phyloP scores from a whole-genome alignment of 768 basidiomycete genomes.

The Sistotremastrum niveocremeum region DNA sequence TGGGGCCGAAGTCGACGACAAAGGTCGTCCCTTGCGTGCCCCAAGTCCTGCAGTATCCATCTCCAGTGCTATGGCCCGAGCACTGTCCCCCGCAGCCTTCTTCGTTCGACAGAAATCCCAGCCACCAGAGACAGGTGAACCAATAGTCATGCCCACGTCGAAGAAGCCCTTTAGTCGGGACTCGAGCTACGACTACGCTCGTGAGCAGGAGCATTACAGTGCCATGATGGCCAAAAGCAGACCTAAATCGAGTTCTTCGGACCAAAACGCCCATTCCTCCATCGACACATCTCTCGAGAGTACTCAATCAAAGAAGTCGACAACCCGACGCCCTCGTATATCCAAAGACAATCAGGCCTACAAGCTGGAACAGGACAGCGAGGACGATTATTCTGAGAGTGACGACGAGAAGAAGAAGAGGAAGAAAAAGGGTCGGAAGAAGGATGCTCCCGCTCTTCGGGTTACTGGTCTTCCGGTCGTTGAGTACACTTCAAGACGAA shows the following conservation, averaged over 20 bases:
- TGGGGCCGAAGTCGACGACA: conserved; percentile 10
- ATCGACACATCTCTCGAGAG: conserved; percentile 2
- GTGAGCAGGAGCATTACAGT: conserved; percentile 51
- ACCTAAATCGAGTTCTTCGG: conserved; percentile 1
- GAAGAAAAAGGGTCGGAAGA: conserved; percentile 36
- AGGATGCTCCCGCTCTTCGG: conserved; percentile 37
- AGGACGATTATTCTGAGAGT: conserved; percentile 40
- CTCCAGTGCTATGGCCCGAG: conserved; percentile 40
- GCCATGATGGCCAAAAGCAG: conserved; percentile 16
- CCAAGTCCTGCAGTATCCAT: conserved; percentile 19
- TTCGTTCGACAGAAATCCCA: conserved; percentile 51
- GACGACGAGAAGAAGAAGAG: conserved; percentile 38
- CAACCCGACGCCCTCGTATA: conserved; percentile 28
- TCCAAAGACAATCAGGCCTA: conserved; percentile 76
- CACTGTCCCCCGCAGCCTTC: conserved; percentile 37
- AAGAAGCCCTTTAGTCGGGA: conserved; percentile 11
- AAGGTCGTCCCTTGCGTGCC: too few species aligned
- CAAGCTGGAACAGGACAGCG: conserved; percentile 51
- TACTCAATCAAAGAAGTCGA: background rate
- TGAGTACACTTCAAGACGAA: conserved; percentile 44
- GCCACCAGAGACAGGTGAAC: conserved; percentile 31
- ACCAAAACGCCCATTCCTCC: background rate
- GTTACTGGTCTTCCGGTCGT: conserved; percentile 57
- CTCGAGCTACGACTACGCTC: conserved; percentile 64
- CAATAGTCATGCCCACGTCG: conserved; percentile 25